phyloP scores from a whole-genome alignment of 441 rosid species.

The Populus trichocarpa region DNA sequence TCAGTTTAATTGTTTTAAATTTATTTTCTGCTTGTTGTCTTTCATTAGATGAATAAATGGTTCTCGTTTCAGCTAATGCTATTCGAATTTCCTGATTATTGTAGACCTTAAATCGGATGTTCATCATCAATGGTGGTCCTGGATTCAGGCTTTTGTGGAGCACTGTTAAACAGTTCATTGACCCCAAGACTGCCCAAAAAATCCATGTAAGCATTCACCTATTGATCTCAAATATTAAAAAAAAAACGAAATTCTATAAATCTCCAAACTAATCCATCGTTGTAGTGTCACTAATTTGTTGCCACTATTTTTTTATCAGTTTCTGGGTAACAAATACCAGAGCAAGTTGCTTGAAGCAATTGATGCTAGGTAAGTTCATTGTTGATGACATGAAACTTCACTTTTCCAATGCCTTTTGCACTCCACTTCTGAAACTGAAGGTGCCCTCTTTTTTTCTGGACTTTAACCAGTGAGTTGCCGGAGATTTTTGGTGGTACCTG shows the following conservation, averaged over 20 bases:
- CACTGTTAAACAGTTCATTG: slow-evolving; percentile 79
- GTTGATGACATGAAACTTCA: background rate
- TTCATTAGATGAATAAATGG: background rate
- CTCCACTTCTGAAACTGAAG: background rate
- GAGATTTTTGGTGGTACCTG: slow-evolving; percentile 79
- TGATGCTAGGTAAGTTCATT: slow-evolving; percentile 48
- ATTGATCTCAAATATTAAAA: background rate
- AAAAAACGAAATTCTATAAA: background rate
- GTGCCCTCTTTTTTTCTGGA: background rate
- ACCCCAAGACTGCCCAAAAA: slow-evolving; percentile 82
- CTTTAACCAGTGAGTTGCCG: slow-evolving; percentile 62
- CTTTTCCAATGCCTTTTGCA: background rate
- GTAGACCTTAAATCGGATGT: slow-evolving; percentile 86
- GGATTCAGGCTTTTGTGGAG: slow-evolving; percentile 90
- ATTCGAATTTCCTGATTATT: slow-evolving; percentile 3
- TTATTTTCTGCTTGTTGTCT: background rate
- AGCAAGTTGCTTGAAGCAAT: slow-evolving; percentile 77
- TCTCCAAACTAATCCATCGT: background rate
- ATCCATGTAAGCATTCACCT: slow-evolving; percentile 53
- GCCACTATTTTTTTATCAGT: slow-evolving; percentile 32
- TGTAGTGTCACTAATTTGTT: slow-evolving; percentile 16
- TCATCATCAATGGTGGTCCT: slow-evolving; percentile 83
- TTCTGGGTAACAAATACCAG: slow-evolving; percentile 41
- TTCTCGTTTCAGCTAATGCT: background rate
- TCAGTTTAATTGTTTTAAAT: background rate